Evolutionary conservation across 1,284 basidiomycete genomes (phyloP), one percentile per base, ranked within the genome.

Genomic region (Mycena sp.): DNA sequence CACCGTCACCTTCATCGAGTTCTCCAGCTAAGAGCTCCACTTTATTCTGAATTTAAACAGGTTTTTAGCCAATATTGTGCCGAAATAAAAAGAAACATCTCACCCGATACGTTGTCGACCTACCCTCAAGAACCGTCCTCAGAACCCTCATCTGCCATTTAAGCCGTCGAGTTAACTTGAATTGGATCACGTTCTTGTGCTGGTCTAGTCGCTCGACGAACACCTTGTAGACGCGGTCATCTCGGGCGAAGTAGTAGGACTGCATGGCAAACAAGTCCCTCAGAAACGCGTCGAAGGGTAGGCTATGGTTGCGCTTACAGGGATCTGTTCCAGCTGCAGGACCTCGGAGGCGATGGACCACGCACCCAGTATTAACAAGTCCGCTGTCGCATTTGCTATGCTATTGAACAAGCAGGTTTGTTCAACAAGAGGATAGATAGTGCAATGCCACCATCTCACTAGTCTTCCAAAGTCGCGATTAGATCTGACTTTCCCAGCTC

Each of bases 391-490:
- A 75, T 94, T 94, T 3, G 91, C 88, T 37, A 94, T 80, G 67
- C 92, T 94, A 63, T 30, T 52, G 43, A 58, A 49, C 11, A 11
- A 23, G 43, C 9, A 35, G n/a, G 14, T 35, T 14, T 35, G 32
- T 35, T 64, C 25, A 64, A 38, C 12, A 38, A 19, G 28, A 37
- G 37, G 32, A 9, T n/a, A 29, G 23, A 35, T n/a, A 16, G n/a
- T 51, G 16, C 23, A 9, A 41, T 26, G 45, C 21, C 32, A 75
- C 32, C 32, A n/a, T n/a, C 89, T 72, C 72, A 94, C 92, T 94
- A 94, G 71, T 94, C 92, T 71, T 94, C 93, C 26, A 94, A 77
- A 0, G 90, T 81, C 4, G 92, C 90, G 61, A 94, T 93, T 40
- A 87, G 77, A 38, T 88, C 85, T 2, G 91, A 90, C 69, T 89